Evolutionary conservation across 192 early-diverging fungal species (phyloP).

Genomic region (Coemansia sp.): DNA sequence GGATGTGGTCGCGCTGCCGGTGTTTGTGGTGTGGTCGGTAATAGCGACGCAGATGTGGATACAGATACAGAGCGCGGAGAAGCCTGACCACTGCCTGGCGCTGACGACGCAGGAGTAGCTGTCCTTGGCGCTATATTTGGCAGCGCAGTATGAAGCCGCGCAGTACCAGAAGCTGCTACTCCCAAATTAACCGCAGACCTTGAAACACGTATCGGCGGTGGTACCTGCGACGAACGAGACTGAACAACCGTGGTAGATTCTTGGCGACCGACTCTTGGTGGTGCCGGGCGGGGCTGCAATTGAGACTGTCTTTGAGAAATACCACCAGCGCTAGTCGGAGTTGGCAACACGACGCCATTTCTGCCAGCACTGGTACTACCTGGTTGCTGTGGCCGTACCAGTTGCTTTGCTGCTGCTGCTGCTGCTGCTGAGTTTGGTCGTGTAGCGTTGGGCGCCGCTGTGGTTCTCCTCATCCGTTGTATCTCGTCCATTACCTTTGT

Average conservation of each 20-base stretch:
- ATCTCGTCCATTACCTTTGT: constrained; percentile 51
- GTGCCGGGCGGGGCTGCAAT: no score
- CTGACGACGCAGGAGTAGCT: neutral
- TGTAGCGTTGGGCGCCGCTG: neutral
- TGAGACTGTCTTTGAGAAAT: constrained; percentile 1
- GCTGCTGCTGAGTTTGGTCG: neutral
- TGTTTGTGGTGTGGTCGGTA: constrained; percentile 5
- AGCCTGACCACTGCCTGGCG: neutral
- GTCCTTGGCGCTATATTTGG: constrained; percentile 30
- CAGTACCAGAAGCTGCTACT: neutral
- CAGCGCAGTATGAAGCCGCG: constrained; percentile 12
- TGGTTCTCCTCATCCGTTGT: constrained; percentile 36
- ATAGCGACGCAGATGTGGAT: neutral
- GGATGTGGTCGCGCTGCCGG: neutral
- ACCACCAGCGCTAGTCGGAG: neutral
- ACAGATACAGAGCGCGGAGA: constrained; percentile 1
- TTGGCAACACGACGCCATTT: no score
- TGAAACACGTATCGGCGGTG: neutral
- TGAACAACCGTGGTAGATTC: no score
- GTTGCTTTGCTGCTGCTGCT: no score
- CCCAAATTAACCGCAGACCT: neutral
- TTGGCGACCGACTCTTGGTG: no score
- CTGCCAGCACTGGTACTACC: no score
- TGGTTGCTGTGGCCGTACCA: neutral
- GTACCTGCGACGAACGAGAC: neutral